These are phyloP conservation scores for Colletotrichum tropicale DNA, from an alignment of 2,329 filamentous ascomycete species.

Conservation along the genomic window DNA sequence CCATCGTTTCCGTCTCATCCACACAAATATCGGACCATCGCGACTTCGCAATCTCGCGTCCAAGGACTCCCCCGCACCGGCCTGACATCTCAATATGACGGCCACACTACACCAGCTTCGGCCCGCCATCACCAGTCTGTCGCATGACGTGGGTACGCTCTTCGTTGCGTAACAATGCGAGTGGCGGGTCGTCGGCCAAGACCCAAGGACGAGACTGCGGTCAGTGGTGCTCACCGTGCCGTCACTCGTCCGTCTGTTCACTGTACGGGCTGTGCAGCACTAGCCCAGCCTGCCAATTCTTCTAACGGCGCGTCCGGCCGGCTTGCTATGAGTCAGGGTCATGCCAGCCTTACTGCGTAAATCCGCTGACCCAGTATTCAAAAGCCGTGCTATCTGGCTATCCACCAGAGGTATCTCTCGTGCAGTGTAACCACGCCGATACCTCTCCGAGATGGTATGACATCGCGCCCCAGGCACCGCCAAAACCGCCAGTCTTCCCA, in stretches of 20 bases:
- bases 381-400: not conserved
- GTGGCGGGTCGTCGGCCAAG: constrained; percentile 4
- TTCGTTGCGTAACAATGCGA: constrained; percentile 15
- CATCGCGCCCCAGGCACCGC: not conserved
- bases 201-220: not conserved
- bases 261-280: not conserved
- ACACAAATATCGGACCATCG: not conserved
- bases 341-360: not conserved
- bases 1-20: not conserved
- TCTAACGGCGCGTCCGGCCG: constrained; percentile 12
- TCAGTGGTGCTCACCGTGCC: not conserved
- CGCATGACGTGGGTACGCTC: constrained; percentile 17
- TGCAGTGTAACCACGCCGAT: not conserved
- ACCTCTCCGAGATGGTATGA: not conserved
- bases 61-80: not conserved
- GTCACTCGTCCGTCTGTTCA: not conserved
- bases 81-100: not conserved
- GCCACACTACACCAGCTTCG: not conserved
- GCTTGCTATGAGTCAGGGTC: constrained; percentile 6
- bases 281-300: constrained; percentile 3
- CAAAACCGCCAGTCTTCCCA: not conserved
- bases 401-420: not conserved
- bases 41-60: not conserved
- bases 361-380: not conserved
- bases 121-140: not conserved